A percentile compares a stretch with the other conserved stretches of the same genome.
Evolutionary conservation across 352 stramenopile genomes (phyloP).

Genomic region (Phytophthora tubulina): DNA sequence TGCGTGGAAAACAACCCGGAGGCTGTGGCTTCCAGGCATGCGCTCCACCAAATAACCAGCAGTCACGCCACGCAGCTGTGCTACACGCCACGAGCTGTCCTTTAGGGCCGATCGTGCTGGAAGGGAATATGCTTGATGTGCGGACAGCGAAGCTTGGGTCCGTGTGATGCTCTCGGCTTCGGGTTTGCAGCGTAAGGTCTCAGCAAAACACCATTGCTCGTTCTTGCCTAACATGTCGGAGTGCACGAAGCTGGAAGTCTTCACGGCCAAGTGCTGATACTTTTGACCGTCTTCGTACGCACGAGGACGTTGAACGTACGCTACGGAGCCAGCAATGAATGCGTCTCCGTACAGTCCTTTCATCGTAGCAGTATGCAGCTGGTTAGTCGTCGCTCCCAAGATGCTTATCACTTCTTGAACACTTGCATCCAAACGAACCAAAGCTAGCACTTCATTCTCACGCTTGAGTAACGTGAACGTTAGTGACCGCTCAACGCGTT

Average conservation of each 20-base stretch:
- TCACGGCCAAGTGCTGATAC: slow-evolving; percentile 37
- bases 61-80: slow-evolving; percentile 47
- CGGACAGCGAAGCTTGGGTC: slow-evolving; percentile 29
- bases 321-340: slow-evolving; percentile 46
- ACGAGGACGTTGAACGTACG: slow-evolving; percentile 27
- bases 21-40: slow-evolving; percentile 22
- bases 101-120: slow-evolving; percentile 29
- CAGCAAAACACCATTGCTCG: slow-evolving; percentile 54
- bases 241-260: slow-evolving; percentile 48
- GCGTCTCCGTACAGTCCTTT: slow-evolving; percentile 43
- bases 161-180: slow-evolving; percentile 34
- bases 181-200: slow-evolving; percentile 34
- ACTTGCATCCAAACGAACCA: slow-evolving; percentile 36
- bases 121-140: slow-evolving; percentile 9
- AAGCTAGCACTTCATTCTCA: slow-evolving; percentile 37
- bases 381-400: slow-evolving; percentile 25
- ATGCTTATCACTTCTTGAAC: slow-evolving; percentile 46
- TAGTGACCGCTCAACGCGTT: slow-evolving; percentile 27
- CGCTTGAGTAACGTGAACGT: slow-evolving; percentile 39
- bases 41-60: slow-evolving; percentile 45
- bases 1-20: slow-evolving; percentile 56
- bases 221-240: slow-evolving; percentile 47
- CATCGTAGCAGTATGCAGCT: slow-evolving; percentile 41
- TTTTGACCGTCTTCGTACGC: slow-evolving; percentile 4
- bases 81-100: slow-evolving; percentile 33